A percentile compares a stretch with the other conserved stretches of the same genome.
Evolutionary conservation across 768 basidiomycete genomes (phyloP).

Genomic region (Amanita subjunquillea): DNA sequence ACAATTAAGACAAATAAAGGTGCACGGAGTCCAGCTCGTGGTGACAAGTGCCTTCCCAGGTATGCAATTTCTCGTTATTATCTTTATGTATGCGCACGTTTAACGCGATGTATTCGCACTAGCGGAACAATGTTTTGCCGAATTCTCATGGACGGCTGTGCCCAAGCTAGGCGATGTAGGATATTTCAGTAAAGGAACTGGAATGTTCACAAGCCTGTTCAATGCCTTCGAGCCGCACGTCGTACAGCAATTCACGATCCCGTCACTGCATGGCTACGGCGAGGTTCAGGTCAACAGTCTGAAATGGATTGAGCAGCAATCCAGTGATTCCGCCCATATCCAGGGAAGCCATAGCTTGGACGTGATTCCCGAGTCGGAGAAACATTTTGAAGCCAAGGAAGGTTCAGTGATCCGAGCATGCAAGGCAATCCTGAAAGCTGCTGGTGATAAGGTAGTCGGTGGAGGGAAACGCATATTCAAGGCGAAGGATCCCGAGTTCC

Average conservation of each 20-base stretch:
- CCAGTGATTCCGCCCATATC: background rate
- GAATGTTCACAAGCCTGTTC: slow-evolving; percentile 2
- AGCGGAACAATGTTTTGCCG: background rate
- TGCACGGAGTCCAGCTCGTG: background rate
- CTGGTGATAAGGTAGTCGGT: background rate
- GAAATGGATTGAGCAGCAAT: background rate
- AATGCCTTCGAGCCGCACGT: slow-evolving; percentile 2
- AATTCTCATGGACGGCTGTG: background rate
- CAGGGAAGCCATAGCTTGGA: background rate
- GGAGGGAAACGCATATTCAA: background rate
- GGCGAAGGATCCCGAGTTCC: background rate
- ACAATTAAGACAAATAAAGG: background rate
- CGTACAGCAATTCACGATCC: background rate
- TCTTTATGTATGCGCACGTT: background rate
- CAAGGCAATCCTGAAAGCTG: background rate
- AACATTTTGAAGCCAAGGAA: background rate
- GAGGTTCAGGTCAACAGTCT: background rate
- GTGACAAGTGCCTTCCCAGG: background rate
- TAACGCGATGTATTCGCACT: background rate
- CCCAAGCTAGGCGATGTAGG: slow-evolving; percentile 3
- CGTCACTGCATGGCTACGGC: slow-evolving; percentile 3
- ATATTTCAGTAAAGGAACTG: background rate
- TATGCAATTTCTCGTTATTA: background rate
- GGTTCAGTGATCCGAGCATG: background rate
- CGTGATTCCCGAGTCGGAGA: background rate